Percentiles rank a stretch among this genome's conserved stretches.
Conservation (phyloP, 2,329 filamentous ascomycete species). For the Alternaria tenuissima region DNA sequence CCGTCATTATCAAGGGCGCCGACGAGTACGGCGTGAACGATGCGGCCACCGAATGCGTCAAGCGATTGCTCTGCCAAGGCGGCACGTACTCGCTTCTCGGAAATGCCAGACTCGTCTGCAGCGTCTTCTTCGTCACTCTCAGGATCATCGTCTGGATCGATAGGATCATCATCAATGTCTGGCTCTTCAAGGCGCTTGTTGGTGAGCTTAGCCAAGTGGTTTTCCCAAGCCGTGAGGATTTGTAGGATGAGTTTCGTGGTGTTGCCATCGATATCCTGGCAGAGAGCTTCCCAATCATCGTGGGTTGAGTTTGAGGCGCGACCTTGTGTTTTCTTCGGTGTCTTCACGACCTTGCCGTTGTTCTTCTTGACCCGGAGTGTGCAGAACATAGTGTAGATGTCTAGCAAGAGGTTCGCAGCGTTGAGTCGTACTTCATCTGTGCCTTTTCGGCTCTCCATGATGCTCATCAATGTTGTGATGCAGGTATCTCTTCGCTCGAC, state of each 20-base stretch:
- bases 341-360: conserved; percentile 32
- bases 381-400: conserved; percentile 81
- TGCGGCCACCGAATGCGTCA: conserved; percentile 84
- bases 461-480: conserved; percentile 57
- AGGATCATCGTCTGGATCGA: conserved; percentile 72
- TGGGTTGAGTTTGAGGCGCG: conserved; percentile 39
- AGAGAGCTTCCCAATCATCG: conserved; percentile 64
- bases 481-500: conserved; percentile 62
- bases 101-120: conserved; percentile 49
- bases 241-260: conserved; percentile 73
- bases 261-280: conserved; percentile 72
- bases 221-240: conserved; percentile 81
- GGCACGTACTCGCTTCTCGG: conserved; percentile 67
- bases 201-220: conserved; percentile 60
- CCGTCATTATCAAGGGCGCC: conserved; percentile 71
- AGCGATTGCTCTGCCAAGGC: conserved; percentile 84
- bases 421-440: conserved; percentile 81
- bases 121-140: conserved; percentile 65
- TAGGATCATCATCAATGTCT: conserved; percentile 75
- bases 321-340: conserved; percentile 43
- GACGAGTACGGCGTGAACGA: conserved; percentile 80
- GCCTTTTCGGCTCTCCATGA: conserved; percentile 62
- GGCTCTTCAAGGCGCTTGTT: conserved; percentile 51
- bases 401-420: conserved; percentile 79
- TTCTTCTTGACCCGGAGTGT: conserved; percentile 66